Conservation (phyloP, 129 eudicot species). For the Kitagawia praeruptora region DNA sequence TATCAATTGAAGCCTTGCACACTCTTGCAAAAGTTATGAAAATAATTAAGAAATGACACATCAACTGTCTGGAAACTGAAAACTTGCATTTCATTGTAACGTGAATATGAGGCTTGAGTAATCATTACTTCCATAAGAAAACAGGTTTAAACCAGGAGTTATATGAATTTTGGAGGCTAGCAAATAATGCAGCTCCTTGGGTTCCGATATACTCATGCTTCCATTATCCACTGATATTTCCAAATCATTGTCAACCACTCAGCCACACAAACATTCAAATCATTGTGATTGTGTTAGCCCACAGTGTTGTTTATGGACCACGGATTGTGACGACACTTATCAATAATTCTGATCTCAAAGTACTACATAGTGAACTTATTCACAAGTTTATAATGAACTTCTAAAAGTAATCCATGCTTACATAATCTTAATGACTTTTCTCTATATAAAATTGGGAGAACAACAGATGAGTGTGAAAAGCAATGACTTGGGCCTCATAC, state of each 20-base stretch:
- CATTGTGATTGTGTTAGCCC: not conserved
- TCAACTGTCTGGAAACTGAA: not conserved
- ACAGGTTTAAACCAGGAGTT: not conserved
- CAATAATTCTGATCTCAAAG: not conserved
- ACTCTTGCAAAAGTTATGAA: not conserved
- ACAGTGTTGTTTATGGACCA: not conserved
- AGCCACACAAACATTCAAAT: not conserved
- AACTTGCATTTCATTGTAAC: not conserved
- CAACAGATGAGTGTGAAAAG: not conserved
- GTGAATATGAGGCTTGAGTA: not conserved
- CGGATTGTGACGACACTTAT: not conserved
- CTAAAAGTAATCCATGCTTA: not conserved
- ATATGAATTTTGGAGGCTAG: not conserved
- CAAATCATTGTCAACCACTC: slow-evolving; percentile 3
- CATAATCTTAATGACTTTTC: not conserved
- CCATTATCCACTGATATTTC: not conserved
- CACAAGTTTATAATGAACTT: not conserved
- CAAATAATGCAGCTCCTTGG: not conserved
- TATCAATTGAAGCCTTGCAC: not conserved
- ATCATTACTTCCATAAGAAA: not conserved
- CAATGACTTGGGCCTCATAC: not conserved
- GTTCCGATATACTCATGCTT: not conserved
- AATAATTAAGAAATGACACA: not conserved
- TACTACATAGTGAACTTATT: not conserved
- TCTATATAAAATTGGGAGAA: not conserved